Conservation (phyloP, 2,329 filamentous ascomycete species). For the Diaporthe ilicicola region DNA sequence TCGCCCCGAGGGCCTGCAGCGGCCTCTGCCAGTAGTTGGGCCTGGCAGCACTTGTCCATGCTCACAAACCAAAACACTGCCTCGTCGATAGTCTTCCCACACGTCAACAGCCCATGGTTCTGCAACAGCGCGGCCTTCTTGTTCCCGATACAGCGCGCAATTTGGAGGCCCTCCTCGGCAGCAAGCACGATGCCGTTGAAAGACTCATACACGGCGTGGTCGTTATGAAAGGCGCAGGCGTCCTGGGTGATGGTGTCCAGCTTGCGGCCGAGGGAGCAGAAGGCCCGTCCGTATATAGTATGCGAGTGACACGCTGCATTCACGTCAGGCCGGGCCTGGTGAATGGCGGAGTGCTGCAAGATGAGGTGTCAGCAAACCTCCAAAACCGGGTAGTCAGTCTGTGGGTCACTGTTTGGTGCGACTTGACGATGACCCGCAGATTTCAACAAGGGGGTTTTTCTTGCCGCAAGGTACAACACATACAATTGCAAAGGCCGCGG, state of each 20-base stretch:
- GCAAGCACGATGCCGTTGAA: conserved; percentile 60
- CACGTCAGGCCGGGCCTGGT: conserved; percentile 62
- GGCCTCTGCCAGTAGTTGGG: conserved; percentile 63
- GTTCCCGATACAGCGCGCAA: conserved; percentile 55
- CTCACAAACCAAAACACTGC: conserved; percentile 63
- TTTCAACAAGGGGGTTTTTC: not conserved
- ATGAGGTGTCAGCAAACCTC: conserved; percentile 37
- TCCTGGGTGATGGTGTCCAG: conserved; percentile 74
- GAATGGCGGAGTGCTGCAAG: conserved; percentile 53
- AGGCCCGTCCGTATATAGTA: conserved; percentile 62
- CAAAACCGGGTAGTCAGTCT: not conserved
- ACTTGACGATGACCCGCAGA: not conserved
- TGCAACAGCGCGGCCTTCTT: conserved; percentile 62
- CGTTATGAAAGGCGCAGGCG: conserved; percentile 67
- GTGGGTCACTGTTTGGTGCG: conserved; percentile 11
- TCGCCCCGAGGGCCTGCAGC: conserved; percentile 69
- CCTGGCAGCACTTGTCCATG: conserved; percentile 58
- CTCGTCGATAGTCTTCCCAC: conserved; percentile 57
- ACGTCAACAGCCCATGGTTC: conserved; percentile 64
- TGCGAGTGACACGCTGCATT: conserved; percentile 64
- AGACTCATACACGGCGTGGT: conserved; percentile 49
- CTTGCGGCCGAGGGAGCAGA: conserved; percentile 67
- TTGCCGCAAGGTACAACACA: conserved; percentile 41
- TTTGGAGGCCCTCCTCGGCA: conserved; percentile 58
- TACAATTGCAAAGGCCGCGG: conserved; percentile 53